Conservation (phyloP, 768 basidiomycete species). For the Russula sp. region DNA sequence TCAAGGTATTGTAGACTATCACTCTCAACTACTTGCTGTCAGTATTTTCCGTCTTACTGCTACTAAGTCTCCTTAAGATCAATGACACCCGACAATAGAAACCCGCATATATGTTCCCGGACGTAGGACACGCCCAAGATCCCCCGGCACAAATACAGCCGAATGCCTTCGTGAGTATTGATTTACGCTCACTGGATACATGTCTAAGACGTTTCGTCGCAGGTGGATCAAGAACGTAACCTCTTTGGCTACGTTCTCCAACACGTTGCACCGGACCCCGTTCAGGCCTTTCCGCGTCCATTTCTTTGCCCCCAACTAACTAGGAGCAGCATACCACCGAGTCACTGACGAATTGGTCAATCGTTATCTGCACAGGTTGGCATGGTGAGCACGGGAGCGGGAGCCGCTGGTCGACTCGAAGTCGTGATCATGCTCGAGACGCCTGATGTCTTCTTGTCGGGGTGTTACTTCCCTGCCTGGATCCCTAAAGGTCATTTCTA, state of each 20-base stretch:
- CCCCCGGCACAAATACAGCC: neutral
- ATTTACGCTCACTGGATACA: neutral
- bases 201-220: neutral
- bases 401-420: neutral
- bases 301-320: neutral
- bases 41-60: neutral
- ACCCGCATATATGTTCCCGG: too few species aligned
- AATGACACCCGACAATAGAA: neutral
- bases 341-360: neutral
- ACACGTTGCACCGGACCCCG: neutral
- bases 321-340: too few species aligned
- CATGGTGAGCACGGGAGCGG: neutral
- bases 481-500: too few species aligned
- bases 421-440: slow-evolving; percentile 7
- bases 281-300: too few species aligned
- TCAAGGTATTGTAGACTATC: neutral
- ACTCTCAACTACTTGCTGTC: neutral
- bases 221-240: neutral
- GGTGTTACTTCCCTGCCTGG: too few species aligned
- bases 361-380: neutral
- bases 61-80: neutral
- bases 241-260: neutral
- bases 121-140: neutral
- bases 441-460: too few species aligned
- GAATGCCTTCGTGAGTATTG: neutral